Conservation (phyloP, 1,284 basidiomycete genomes). For the Trichosporon faecale region DNA sequence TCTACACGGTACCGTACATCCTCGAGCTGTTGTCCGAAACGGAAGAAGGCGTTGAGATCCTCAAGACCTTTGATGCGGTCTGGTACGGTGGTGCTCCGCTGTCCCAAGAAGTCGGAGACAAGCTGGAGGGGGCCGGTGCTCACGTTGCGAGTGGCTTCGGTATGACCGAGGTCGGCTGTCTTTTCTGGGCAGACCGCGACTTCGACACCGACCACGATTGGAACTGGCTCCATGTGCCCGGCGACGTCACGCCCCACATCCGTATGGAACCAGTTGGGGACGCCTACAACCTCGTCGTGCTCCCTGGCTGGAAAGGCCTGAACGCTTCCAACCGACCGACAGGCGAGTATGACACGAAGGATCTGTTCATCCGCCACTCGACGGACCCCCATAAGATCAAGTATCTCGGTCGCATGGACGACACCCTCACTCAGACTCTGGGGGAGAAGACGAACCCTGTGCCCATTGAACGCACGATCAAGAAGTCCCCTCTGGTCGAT, state of each 20-base stretch:
- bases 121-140: slow-evolving; percentile 57
- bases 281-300: slow-evolving; percentile 58
- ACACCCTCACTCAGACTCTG: slow-evolving; percentile 54
- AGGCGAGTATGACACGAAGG: slow-evolving; percentile 59
- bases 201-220: slow-evolving; percentile 58
- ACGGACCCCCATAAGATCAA: slow-evolving; percentile 55
- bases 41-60: slow-evolving; percentile 54
- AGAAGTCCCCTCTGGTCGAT: slow-evolving; percentile 52
- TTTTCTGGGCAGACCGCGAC: slow-evolving; percentile 57
- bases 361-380: slow-evolving; percentile 59
- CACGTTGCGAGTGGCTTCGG: slow-evolving; percentile 60
- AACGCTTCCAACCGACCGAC: slow-evolving; percentile 58
- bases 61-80: slow-evolving; percentile 58
- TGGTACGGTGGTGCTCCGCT: slow-evolving; percentile 47
- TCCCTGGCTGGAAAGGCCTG: slow-evolving; percentile 57
- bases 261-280: slow-evolving; percentile 55
- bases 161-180: slow-evolving; percentile 48
- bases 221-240: slow-evolving; percentile 58
- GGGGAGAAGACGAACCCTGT: slow-evolving; percentile 63
- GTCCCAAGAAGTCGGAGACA: slow-evolving; percentile 58
- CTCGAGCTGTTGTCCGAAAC: slow-evolving; percentile 57
- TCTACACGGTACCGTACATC: slow-evolving; percentile 54
- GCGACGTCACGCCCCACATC: slow-evolving; percentile 52
- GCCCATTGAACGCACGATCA: slow-evolving; percentile 47
- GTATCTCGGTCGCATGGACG: slow-evolving; percentile 62